phyloP scores from a whole-genome alignment of 768 basidiomycete species.

The Baorangia bicolor region DNA sequence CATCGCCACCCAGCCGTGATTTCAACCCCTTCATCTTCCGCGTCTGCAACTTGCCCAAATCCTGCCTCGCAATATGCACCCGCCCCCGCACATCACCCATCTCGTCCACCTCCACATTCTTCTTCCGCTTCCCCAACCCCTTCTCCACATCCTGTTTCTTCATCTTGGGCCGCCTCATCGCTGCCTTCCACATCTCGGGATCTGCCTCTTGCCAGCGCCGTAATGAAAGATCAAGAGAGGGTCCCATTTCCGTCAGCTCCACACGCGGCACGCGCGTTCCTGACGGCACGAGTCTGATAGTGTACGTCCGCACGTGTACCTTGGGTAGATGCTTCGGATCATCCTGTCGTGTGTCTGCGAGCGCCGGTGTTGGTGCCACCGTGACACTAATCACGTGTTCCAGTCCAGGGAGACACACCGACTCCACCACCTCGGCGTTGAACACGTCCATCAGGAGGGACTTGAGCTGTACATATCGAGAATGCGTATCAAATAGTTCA shows the following conservation, averaged over 20 bases:
- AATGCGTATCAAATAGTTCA: slow-evolving; percentile 92
- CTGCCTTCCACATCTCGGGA: slow-evolving; percentile 74
- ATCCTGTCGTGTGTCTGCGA: slow-evolving; percentile 30
- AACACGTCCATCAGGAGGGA: slow-evolving; percentile 89
- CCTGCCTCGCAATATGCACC: slow-evolving; percentile 88
- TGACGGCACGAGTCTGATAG: slow-evolving; percentile 67
- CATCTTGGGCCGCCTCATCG: slow-evolving; percentile 81
- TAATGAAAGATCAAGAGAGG: slow-evolving; percentile 78
- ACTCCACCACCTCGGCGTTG: slow-evolving; percentile 82
- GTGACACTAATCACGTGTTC: slow-evolving; percentile 87
- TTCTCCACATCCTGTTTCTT: slow-evolving; percentile 85
- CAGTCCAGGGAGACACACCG: slow-evolving; percentile 78
- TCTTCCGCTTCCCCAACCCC: slow-evolving; percentile 88
- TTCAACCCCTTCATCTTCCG: slow-evolving; percentile 97
- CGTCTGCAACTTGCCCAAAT: slow-evolving; percentile 80
- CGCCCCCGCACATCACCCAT: slow-evolving; percentile 95
- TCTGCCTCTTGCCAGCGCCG: slow-evolving; percentile 76
- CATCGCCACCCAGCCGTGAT: slow-evolving; percentile 25
- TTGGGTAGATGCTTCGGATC: slow-evolving; percentile 60
- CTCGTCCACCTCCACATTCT: slow-evolving; percentile 95
- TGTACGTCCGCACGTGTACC: slow-evolving; percentile 89
- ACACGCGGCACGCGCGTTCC: slow-evolving; percentile 80
- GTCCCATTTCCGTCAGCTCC: slow-evolving; percentile 87
- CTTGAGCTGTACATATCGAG: slow-evolving; percentile 88
- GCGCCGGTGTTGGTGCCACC: slow-evolving; percentile 57